Percentiles rank a stretch among this genome's conserved stretches.
phyloP scores from a whole-genome alignment of 1,284 basidiomycete species.

The Fomitopsis schrenkii region DNA sequence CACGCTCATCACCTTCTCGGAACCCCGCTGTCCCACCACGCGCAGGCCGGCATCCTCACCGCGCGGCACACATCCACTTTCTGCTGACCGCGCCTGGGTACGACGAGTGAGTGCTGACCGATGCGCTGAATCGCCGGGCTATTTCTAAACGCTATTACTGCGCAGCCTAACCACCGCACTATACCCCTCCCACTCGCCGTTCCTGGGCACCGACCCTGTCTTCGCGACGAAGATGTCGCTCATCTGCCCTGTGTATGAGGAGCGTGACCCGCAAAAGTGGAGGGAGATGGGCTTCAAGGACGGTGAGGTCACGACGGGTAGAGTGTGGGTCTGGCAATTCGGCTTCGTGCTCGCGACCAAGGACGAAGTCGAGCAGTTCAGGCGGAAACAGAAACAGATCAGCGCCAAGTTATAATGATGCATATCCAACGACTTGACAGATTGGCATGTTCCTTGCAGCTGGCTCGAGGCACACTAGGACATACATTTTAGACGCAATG shows the following conservation, averaged over 20 bases:
- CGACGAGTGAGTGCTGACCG: conserved; percentile 25
- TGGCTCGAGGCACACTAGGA: no score
- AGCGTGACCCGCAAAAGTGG: conserved; percentile 28
- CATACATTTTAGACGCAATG: no score
- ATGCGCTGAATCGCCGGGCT: not conserved
- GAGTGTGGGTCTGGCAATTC: conserved; percentile 34
- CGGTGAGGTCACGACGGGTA: conserved; percentile 25
- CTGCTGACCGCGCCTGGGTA: conserved; percentile 33
- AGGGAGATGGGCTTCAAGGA: conserved; percentile 29
- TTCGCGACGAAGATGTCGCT: conserved; percentile 39
- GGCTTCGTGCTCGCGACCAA: conserved; percentile 32
- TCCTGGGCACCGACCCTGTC: conserved; percentile 38
- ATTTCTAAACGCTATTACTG: not conserved
- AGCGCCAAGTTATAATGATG: conserved; percentile 11
- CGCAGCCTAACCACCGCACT: conserved; percentile 33
- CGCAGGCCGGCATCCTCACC: conserved; percentile 34
- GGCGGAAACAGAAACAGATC: conserved; percentile 12
- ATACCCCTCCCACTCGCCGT: conserved; percentile 36
- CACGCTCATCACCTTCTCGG: not conserved
- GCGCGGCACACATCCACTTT: conserved; percentile 39
- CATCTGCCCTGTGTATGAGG: conserved; percentile 30
- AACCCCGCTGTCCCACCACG: not conserved
- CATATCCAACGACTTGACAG: not conserved
- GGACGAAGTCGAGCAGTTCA: conserved; percentile 29
- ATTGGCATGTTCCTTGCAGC: not conserved